phyloP scores from a whole-genome alignment of 805 yeast species.

The Kluyveromyces wickerhamii region DNA sequence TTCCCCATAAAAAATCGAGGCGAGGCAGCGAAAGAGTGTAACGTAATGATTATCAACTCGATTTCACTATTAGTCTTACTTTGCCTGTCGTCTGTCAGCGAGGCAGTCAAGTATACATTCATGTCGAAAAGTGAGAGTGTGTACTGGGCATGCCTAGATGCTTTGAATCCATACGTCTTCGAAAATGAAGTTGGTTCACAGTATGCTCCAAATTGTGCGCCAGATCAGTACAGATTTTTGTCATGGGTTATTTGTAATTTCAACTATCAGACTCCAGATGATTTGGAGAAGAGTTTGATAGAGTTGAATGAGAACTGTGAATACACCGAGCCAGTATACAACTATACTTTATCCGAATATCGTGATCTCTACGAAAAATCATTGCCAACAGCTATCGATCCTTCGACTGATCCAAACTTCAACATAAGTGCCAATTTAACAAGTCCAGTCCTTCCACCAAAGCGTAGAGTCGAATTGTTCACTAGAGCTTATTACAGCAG shows the following conservation, averaged over 20 bases:
- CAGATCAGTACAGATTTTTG: neutral
- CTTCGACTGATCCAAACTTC: neutral
- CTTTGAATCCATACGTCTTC: neutral
- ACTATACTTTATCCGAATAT: neutral
- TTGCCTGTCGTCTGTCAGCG: too few relatives aligned
- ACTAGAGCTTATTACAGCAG: constrained; percentile 1
- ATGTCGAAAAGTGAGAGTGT: neutral
- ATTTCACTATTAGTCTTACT: too few relatives aligned
- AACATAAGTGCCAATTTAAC: neutral
- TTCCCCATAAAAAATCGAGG: too few relatives aligned
- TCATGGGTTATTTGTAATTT: neutral
- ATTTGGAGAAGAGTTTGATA: neutral
- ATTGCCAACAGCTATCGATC: neutral
- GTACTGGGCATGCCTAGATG: constrained; percentile 2
- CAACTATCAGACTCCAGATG: neutral
- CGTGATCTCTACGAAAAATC: neutral
- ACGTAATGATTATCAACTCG: too few relatives aligned
- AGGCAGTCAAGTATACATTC: constrained; percentile 1
- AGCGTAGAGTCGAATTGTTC: neutral
- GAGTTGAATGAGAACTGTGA: neutral
- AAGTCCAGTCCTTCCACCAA: neutral
- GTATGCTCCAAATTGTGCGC: neutral
- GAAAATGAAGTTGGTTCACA: neutral
- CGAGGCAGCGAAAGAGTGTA: too few relatives aligned
- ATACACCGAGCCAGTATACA: neutral